Percentiles rank a stretch among this genome's conserved stretches.
Evolutionary conservation across 805 yeast species (phyloP).

Genomic region (Hanseniaspora meyeri): DNA sequence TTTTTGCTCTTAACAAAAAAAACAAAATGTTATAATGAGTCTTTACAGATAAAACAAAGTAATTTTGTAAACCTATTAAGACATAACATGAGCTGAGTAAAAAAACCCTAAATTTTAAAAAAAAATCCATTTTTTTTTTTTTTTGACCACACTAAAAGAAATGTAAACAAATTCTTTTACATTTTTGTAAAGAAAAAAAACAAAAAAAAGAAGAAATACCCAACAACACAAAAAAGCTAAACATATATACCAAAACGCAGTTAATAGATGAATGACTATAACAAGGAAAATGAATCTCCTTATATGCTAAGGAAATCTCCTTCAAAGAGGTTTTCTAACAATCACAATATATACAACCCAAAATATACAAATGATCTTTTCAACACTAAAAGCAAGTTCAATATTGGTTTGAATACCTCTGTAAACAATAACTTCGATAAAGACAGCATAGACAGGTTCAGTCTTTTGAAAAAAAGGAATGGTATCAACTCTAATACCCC

Average conservation of each 20-base stretch:
- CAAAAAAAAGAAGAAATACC: background rate
- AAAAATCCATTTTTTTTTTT: too few relatives aligned
- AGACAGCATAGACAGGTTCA: conserved; percentile 6
- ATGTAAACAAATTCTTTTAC: background rate
- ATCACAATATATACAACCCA: background rate
- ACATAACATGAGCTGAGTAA: too few relatives aligned
- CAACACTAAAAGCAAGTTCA: background rate
- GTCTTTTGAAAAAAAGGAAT: conserved; percentile 3
- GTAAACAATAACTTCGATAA: background rate
- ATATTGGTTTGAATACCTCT: background rate
- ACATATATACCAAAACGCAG: background rate
- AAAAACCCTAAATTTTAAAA: too few relatives aligned
- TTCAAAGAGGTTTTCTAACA: background rate
- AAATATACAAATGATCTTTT: background rate
- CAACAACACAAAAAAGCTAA: background rate
- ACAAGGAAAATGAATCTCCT: background rate
- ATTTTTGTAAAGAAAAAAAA: too few relatives aligned
- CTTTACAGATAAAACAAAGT: too few relatives aligned
- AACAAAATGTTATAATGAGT: too few relatives aligned
- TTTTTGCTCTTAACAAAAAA: background rate
- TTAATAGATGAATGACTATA: background rate
- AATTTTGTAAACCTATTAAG: too few relatives aligned
- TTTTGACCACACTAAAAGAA: background rate
- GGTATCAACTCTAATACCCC: background rate
- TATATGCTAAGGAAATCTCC: background rate